phyloP scores from a whole-genome alignment of 495 filamentous ascomycete species.

The Daldinia decipiens region DNA sequence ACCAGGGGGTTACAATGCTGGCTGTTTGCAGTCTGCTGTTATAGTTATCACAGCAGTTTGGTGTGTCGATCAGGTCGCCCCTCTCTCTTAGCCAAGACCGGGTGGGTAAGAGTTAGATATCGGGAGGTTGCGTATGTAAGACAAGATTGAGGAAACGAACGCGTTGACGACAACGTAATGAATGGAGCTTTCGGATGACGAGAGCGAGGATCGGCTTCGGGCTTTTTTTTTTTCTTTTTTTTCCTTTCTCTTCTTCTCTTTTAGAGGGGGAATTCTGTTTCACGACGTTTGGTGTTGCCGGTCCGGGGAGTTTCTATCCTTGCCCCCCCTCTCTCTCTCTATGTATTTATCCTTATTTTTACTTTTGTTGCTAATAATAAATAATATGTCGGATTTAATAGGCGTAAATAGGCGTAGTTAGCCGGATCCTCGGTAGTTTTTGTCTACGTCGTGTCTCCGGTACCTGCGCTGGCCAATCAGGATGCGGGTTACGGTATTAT shows the following conservation, averaged over 20 bases:
- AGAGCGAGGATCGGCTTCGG: slow-evolving; percentile 3
- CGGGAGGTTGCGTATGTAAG: background rate
- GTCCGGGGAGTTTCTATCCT: slow-evolving; percentile 1
- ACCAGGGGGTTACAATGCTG: background rate
- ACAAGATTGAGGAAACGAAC: slow-evolving; percentile 1
- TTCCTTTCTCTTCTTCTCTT: background rate
- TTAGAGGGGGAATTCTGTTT: background rate
- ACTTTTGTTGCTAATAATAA: slow-evolving; percentile 3
- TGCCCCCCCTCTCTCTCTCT: background rate
- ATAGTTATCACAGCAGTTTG: background rate
- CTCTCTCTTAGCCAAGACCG: background rate
- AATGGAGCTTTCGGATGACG: background rate
- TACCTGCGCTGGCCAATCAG: slow-evolving; percentile 25
- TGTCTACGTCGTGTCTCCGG: slow-evolving; percentile 27
- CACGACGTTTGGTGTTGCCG: slow-evolving; percentile 1
- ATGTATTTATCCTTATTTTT: background rate
- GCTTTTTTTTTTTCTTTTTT: background rate
- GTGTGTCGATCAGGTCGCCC: background rate
- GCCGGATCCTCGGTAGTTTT: slow-evolving; percentile 32
- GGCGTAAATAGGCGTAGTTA: slow-evolving; percentile 17
- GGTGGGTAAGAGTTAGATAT: background rate
- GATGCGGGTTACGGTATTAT: slow-evolving; percentile 1
- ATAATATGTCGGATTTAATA: slow-evolving; percentile 14
- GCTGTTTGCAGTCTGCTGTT: background rate
- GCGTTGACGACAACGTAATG: background rate